Percentiles rank a stretch among this genome's conserved stretches.
These are phyloP conservation scores for Tricholoma bakamatsutake DNA, from an alignment of 768 basidiomycete species.

Conservation along the genomic window DNA sequence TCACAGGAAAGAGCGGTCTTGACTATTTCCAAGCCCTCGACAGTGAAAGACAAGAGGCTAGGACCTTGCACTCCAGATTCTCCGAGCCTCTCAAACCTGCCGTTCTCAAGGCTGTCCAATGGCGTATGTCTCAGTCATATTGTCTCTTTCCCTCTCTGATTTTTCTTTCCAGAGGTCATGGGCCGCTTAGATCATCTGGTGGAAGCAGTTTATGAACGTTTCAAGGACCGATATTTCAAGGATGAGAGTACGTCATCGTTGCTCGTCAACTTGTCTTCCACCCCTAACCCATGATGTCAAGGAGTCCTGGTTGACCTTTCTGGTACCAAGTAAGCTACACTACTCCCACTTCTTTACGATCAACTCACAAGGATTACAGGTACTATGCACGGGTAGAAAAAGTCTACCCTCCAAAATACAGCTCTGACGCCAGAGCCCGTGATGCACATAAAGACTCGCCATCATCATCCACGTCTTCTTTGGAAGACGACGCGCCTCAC, in stretches of 20 bases:
- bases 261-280: slow-evolving; percentile 10
- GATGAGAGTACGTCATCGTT: slow-evolving; percentile 69
- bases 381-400: slow-evolving; percentile 79
- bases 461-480: slow-evolving; percentile 30
- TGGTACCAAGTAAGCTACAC: slow-evolving; percentile 67
- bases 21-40: slow-evolving; percentile 93
- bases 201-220: slow-evolving; percentile 92
- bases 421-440: slow-evolving; percentile 37
- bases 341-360: slow-evolving; percentile 1
- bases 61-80: slow-evolving; percentile 86
- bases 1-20: slow-evolving; percentile 88
- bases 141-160: slow-evolving; percentile 12
- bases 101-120: slow-evolving; percentile 90
- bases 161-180: slow-evolving; percentile 72
- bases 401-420: slow-evolving; percentile 64
- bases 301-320: slow-evolving; percentile 83
- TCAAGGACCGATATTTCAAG: slow-evolving; percentile 91
- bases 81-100: slow-evolving; percentile 90
- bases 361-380: slow-evolving; percentile 33
- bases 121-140: slow-evolving; percentile 66
- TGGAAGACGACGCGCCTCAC: slow-evolving; percentile 56
- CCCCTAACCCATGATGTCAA: slow-evolving; percentile 24
- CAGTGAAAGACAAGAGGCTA: slow-evolving; percentile 86
- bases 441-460: slow-evolving; percentile 46
- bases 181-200: slow-evolving; percentile 93